phyloP scores from a whole-genome alignment of 257 asterid genomes.

The Ehretia macrophylla region DNA sequence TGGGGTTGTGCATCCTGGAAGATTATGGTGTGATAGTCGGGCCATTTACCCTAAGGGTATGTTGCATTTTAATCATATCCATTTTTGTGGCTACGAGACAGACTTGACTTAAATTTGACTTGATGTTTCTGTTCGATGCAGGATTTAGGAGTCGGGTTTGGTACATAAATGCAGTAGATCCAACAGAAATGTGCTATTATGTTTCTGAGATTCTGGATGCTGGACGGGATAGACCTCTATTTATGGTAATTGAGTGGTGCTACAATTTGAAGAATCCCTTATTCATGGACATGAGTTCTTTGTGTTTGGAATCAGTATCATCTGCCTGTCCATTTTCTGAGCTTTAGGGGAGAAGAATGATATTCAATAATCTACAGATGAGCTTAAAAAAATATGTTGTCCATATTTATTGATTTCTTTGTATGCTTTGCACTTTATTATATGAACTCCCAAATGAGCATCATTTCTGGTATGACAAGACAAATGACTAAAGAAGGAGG shows the following conservation, averaged over 20 bases:
- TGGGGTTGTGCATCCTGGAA: constrained; percentile 61
- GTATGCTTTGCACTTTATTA: no score
- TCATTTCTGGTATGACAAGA: no score
- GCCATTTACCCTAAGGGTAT: constrained; percentile 89
- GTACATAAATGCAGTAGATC: constrained; percentile 72
- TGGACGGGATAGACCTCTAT: constrained; percentile 71
- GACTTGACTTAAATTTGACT: constrained; percentile 11
- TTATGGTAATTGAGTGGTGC: constrained; percentile 56
- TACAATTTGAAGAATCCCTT: constrained; percentile 1
- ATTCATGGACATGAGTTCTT: neutral
- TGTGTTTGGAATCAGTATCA: neutral
- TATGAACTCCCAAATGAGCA: no score
- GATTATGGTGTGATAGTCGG: constrained; percentile 76
- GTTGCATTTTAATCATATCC: constrained; percentile 10
- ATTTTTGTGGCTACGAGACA: constrained; percentile 4
- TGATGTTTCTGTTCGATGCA: constrained; percentile 38
- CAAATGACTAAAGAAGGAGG: no score
- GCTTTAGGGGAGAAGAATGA: no score
- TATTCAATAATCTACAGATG: neutral
- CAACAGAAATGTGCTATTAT: constrained; percentile 68
- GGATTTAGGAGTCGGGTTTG: constrained; percentile 90
- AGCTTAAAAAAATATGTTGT: constrained; percentile 3
- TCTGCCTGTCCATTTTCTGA: neutral
- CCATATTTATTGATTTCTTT: no score
- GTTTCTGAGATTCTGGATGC: constrained; percentile 82